Evolutionary conservation across 2,329 filamentous ascomycete genomes (phyloP), one percentile per base, ranked within the genome.

Genomic region (Fusarium sp.): DNA sequence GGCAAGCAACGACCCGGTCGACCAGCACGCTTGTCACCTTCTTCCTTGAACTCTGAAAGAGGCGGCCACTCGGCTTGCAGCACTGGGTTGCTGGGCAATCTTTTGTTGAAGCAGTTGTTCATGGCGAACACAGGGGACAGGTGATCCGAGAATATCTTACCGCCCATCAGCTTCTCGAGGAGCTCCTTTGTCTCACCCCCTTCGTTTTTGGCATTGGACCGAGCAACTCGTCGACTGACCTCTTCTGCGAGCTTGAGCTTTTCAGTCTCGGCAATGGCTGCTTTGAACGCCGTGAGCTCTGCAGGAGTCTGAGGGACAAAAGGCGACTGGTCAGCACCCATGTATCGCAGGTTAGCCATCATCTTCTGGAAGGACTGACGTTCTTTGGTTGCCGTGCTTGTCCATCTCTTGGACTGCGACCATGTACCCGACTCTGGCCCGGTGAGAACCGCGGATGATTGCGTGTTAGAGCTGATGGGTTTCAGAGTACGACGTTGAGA

Each of bases 401-500:
- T 75, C 84, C 84, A 85, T 62, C 79, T 79, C 71, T 80, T 83
- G 57, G 83, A 84, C 38, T 84, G 81, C 15, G 82, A 80, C 83
- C 83, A 84, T 22, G 78, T 76, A 33, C 78, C 82, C 30, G 75
- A 47, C 9, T 81, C 70, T 20, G 67, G 33, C 9, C 50, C 52
- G 10, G 32, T 30, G 15, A 72, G 20, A 14, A 43, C 52, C 12
- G 56, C 37, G 22, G 59, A 47, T 17, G 59, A 58, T 33, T 72
- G 74, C 20, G 62, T 32, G 14, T 47, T 65, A 35, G 65, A 54
- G 57, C 40, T 74, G 61, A 72, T 63, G 2, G 47, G 60, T 37
- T 57, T 66, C 11, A 60, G 20, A 22, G 70, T 11, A n/a, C 68
- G 56, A 14, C 69, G 72, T 11, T 25, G 30, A 14, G 63, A 75